phyloP scores from a whole-genome alignment of 1,284 basidiomycete genomes.

The Polyporus tsugae region DNA sequence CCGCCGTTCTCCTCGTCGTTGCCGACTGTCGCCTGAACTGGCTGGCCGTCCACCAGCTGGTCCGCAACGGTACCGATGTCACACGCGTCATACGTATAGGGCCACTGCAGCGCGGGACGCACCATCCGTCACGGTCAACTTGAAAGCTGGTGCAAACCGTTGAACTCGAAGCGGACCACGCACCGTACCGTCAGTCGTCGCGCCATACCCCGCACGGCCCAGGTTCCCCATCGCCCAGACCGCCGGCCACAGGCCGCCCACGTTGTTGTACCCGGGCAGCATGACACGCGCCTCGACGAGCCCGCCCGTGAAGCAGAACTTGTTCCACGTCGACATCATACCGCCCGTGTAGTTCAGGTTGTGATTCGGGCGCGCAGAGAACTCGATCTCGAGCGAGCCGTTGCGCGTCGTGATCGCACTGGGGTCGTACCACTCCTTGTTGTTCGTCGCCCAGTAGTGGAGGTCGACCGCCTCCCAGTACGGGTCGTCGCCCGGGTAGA shows the following conservation, averaged over 20 bases:
- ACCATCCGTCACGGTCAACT: slow-evolving; percentile 2
- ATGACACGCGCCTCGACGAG: slow-evolving; percentile 73
- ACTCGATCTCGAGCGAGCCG: slow-evolving; percentile 83
- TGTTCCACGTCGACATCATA: slow-evolving; percentile 82
- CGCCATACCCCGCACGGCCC: slow-evolving; percentile 54
- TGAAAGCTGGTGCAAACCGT: background rate
- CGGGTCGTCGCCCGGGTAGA: slow-evolving; percentile 7
- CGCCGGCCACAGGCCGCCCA: slow-evolving; percentile 60
- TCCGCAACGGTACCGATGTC: slow-evolving; percentile 66
- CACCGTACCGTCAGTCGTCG: slow-evolving; percentile 59
- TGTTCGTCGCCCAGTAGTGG: slow-evolving; percentile 7
- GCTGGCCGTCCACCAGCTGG: slow-evolving; percentile 50
- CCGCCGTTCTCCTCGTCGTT: slow-evolving; percentile 44
- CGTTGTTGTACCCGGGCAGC: slow-evolving; percentile 75
- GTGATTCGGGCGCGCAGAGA: slow-evolving; percentile 72
- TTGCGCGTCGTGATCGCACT: slow-evolving; percentile 35
- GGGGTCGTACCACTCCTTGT: slow-evolving; percentile 9
- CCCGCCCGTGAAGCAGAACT: slow-evolving; percentile 94
- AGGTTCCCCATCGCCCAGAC: slow-evolving; percentile 58
- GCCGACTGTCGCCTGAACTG: slow-evolving; percentile 46
- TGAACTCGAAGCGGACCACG: slow-evolving; percentile 20
- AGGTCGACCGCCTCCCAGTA: slow-evolving; percentile 7
- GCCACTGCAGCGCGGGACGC: slow-evolving; percentile 44
- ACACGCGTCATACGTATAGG: slow-evolving; percentile 62
- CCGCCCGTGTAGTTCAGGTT: slow-evolving; percentile 80